Base-by-base conservation (phyloP, 257 asterid species). In the Gynochthodes officinalis region DNA sequence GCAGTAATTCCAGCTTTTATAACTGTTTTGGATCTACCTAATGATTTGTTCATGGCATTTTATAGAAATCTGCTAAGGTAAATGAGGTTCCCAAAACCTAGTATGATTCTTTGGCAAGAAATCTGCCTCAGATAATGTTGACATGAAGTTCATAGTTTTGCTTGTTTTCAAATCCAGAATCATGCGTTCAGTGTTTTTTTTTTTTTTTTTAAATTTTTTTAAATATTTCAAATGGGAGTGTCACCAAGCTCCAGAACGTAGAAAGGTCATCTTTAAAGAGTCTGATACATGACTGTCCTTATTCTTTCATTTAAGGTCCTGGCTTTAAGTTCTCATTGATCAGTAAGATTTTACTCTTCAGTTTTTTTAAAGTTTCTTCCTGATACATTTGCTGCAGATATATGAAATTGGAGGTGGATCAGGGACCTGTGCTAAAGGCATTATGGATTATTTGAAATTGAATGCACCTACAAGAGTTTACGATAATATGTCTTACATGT, bases 361-460 rank as follows among this genome's bases (percentile, higher is more conserved):
- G 43, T 48, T 48, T 67, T 13, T 32, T 2, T 43, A 2, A 35
- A 15, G 37, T 52, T 33, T 67, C 14, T 16, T 27, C 62, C 52
- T 16, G 39, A 62, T 35, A 53, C 57, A 69, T 11, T 74, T 48
- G 60, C 39, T 81, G 78, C 93, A 95, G 99, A 95, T 95, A 76
- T 92, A 90, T 80, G 99, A 95, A 88, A 92, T 95, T 78, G 99
- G 99, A 73, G 99, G 99, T 73, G 99, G 98, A 80, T 95, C 99
- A 75, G 99, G 98, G 84, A 89, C 97, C 76, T 95, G 98, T 83
- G 99, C 99, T 9, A 95, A 85, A 89, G 96, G 96, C 80, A 84
- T 95, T 76, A 84, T 95, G 99, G 99, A 95, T 82, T 95, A 95
- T 84, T 80, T 95, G 66, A 87, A 82, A 82, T 72, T 95, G 85